phyloP scores from a whole-genome alignment of 164 flowering plant genomes.

The Nelumbo lutea region DNA sequence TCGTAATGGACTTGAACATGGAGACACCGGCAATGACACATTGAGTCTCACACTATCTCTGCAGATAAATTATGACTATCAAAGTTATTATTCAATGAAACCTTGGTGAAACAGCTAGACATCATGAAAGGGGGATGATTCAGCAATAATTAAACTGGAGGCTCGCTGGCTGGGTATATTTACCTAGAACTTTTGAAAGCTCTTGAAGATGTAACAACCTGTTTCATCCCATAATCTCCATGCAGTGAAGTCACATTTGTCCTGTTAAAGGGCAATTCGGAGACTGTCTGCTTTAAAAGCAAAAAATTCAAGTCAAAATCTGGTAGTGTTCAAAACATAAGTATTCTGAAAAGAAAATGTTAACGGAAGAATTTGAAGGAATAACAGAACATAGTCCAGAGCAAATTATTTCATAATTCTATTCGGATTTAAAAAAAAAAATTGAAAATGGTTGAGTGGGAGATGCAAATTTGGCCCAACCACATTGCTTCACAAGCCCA shows the following conservation, averaged over 20 bases:
- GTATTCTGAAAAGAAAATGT: not conserved
- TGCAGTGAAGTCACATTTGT: slow-evolving; percentile 21
- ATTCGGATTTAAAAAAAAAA: no score
- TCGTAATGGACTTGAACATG: slow-evolving; percentile 30
- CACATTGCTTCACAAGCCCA: no score
- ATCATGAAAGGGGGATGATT: not conserved
- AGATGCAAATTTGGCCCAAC: no score
- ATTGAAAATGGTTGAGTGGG: no score
- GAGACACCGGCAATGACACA: slow-evolving; percentile 30
- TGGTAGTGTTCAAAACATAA: not conserved
- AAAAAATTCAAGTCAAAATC: not conserved
- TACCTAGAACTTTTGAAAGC: slow-evolving; percentile 45
- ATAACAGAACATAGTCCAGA: not conserved
- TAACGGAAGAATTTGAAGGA: not conserved
- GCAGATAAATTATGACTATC: slow-evolving; percentile 2
- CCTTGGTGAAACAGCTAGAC: not conserved
- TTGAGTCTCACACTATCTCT: slow-evolving; percentile 22
- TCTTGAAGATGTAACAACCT: slow-evolving; percentile 21
- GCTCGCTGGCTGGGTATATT: not conserved
- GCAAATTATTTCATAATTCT: not conserved
- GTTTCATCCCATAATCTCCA: slow-evolving; percentile 34
- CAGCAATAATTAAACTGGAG: no score
- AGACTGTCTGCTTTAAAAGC: slow-evolving; percentile 32
- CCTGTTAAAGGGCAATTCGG: slow-evolving; percentile 38
- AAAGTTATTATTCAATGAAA: not conserved